phyloP scores from a whole-genome alignment of 2,329 filamentous ascomycete species.

The Purpureocillium lavendulum region DNA sequence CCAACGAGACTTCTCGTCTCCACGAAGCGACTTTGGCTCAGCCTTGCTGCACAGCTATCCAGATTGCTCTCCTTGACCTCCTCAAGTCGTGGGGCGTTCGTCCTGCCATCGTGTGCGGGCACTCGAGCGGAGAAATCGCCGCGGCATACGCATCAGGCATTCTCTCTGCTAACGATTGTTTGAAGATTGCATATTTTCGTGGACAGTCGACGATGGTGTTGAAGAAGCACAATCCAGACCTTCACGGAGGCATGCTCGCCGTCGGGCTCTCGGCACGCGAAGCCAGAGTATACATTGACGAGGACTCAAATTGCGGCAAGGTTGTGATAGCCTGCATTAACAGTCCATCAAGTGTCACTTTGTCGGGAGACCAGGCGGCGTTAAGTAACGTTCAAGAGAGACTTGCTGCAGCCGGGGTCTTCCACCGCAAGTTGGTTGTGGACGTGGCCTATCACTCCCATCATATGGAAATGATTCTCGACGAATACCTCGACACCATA shows the following conservation, averaged over 20 bases:
- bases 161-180: constrained; percentile 17
- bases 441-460: constrained; percentile 33
- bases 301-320: constrained; percentile 2
- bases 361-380: constrained; percentile 5
- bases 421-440: constrained; percentile 33
- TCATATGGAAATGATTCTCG: constrained; percentile 17
- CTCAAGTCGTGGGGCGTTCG: constrained; percentile 17
- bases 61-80: constrained; percentile 29
- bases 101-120: constrained; percentile 22
- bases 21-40: constrained; percentile 20
- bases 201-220: constrained; percentile 11
- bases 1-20: constrained; percentile 5
- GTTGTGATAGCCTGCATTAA: constrained; percentile 22
- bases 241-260: constrained; percentile 21
- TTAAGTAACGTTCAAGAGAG: constrained; percentile 26
- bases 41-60: constrained; percentile 31
- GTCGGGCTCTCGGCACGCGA: constrained; percentile 11
- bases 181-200: constrained; percentile 22
- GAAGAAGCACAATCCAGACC: constrained; percentile 2
- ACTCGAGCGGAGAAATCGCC: constrained; percentile 30
- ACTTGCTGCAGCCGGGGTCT: constrained; percentile 29
- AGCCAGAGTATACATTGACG: constrained; percentile 1
- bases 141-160: constrained; percentile 22
- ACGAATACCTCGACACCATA: constrained; percentile 13
- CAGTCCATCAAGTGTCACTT: constrained; percentile 9